These are phyloP conservation scores for Chlamydomonas reinhardtii DNA, from an alignment of 163 green algal genomes.

Conservation along the genomic window DNA sequence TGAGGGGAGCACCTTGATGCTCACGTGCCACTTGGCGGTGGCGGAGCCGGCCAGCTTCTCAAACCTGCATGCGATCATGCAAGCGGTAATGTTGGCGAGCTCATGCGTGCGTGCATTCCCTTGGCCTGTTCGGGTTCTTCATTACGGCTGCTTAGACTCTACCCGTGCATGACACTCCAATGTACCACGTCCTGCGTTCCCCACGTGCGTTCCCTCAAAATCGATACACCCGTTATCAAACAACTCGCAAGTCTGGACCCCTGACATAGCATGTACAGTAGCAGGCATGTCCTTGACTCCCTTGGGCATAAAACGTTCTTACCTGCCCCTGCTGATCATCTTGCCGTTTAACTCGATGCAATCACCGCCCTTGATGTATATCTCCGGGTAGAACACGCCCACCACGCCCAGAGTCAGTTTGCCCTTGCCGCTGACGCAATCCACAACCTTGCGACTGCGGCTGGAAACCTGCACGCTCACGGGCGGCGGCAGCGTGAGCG, in stretches of 20 bases:
- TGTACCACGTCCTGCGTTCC: too few relatives aligned
- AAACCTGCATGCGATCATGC: background rate
- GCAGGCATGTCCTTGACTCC: too few relatives aligned
- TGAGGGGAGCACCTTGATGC: conserved; percentile 43
- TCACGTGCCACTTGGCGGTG: conserved; percentile 49
- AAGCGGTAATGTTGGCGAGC: too few relatives aligned
- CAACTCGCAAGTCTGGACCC: too few relatives aligned
- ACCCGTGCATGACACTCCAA: too few relatives aligned
- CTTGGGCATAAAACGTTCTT: too few relatives aligned
- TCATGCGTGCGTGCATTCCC: too few relatives aligned
- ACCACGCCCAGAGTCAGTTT: background rate
- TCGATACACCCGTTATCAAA: too few relatives aligned
- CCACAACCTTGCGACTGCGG: background rate
- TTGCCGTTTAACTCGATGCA: conserved; percentile 16
- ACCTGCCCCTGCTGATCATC: conserved; percentile 38
- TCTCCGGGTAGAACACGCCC: conserved; percentile 18
- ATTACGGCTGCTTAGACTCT: too few relatives aligned
- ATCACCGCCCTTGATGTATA: conserved; percentile 21
- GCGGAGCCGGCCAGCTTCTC: conserved; percentile 33
- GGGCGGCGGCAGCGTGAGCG: background rate
- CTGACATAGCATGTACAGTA: too few relatives aligned
- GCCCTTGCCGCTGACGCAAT: background rate
- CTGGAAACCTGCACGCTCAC: conserved; percentile 26
- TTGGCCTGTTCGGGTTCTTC: too few relatives aligned
- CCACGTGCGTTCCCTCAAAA: too few relatives aligned